phyloP scores from a whole-genome alignment of 257 asterid species.

The Gentiana straminea region DNA sequence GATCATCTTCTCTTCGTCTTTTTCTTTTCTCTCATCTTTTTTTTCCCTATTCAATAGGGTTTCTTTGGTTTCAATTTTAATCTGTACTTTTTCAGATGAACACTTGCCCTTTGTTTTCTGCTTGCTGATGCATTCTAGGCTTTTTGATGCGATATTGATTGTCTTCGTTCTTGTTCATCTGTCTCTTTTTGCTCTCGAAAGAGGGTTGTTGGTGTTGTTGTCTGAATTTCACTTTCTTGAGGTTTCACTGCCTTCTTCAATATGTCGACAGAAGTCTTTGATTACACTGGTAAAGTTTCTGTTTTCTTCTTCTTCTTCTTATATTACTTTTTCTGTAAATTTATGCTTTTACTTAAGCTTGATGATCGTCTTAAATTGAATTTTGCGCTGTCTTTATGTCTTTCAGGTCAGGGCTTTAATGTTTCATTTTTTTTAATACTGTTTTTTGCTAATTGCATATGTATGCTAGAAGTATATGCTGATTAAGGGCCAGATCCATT shows the following conservation, averaged over 20 bases:
- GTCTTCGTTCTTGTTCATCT: conserved; percentile 32
- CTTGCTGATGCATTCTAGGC: conserved; percentile 50
- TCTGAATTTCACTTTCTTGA: conserved; percentile 24
- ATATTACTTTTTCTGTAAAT: conserved; percentile 15
- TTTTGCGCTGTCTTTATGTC: background rate
- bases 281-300: conserved; percentile 57
- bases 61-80: conserved; percentile 22
- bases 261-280: conserved; percentile 61
- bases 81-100: conserved; percentile 9
- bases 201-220: conserved; percentile 23
- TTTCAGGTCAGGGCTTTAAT: conserved; percentile 1
- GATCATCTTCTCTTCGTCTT: background rate
- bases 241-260: conserved; percentile 19
- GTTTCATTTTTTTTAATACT: conserved; percentile 4
- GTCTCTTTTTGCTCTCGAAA: conserved; percentile 15
- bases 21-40: conserved; percentile 4
- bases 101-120: conserved; percentile 14
- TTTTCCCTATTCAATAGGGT: conserved; percentile 83
- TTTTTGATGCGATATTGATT: conserved; percentile 23
- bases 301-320: conserved; percentile 9
- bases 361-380: background rate
- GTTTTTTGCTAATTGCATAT: background rate
- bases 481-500: background rate
- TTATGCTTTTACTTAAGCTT: conserved; percentile 6
- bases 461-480: background rate